Base-by-base conservation (phyloP, 176 grass and related monocot species). In the Elaeis guineensis region DNA sequence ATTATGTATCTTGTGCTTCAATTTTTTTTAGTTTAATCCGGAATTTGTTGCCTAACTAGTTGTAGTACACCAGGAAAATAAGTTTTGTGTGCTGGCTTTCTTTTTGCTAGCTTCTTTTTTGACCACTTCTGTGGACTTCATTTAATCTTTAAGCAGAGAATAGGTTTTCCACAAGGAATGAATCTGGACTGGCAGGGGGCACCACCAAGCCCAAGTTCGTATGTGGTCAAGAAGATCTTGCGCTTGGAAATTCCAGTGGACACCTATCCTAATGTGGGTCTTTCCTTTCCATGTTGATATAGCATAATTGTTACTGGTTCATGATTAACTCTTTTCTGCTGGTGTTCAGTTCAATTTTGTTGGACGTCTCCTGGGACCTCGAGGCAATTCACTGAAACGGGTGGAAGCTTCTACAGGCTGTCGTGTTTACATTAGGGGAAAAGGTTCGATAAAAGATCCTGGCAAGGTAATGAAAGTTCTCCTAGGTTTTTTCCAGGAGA, bases 361-460 rank as follows among this genome's bases (percentile, higher is more conserved):
- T 39, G 84, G 93, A 9, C 87, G 93, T 50, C 93, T 97, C 89
- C 87, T 97, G 52, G 93, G 93, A 44, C 93, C 93, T 59, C 91
- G 84, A 23, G 91, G 91, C 25, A 97, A 97, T 80, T 97, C 93
- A 17, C 68, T 97, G 51, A 97, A 97, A 81, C 85, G 93, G 78
- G 83, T 97, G 24, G 93, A 97, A 75, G 73, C 81, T 70, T 89
- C 93, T 55, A 89, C 93, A 12, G 93, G 93, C 28, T 97, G 93
- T 57, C 93, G 93, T 71, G 87, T 97, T 80, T 97, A 89, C 71
- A 97, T 97, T 55, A 82, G 93, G 82, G 93, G 93, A 56, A 97
- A 92, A 55, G 93, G 93, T 55, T 97, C 93, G 7, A 97, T 97
- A 72, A 97, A 97, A 69, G 93, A 97, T 68, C 67, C 93, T 68